These are phyloP conservation scores for Novymonas esmeraldas DNA, from an alignment of 208 protist genomes.

Conservation along the genomic window DNA sequence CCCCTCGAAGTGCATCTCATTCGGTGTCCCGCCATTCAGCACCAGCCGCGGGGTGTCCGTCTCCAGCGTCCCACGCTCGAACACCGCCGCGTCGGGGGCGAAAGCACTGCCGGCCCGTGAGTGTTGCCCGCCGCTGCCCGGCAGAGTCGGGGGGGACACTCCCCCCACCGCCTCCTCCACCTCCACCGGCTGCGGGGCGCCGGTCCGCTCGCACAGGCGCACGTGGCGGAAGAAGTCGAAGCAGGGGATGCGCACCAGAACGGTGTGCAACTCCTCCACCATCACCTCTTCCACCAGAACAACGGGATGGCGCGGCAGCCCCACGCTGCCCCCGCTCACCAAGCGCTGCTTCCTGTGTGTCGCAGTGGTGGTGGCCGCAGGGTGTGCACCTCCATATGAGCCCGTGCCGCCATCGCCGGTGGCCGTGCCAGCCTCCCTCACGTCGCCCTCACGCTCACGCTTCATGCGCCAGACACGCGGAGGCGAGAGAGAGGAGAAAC, in stretches of 20 bases:
- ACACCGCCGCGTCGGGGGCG: constrained; percentile 35
- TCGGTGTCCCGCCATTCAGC: constrained; percentile 35
- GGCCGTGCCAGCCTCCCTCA: too few species aligned
- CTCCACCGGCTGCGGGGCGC: too few species aligned
- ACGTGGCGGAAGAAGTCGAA: constrained; percentile 83
- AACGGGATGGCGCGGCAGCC: constrained; percentile 8
- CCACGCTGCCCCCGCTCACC: constrained; percentile 8
- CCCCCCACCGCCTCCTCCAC: background rate
- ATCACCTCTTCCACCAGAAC: constrained; percentile 57
- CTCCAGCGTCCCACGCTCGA: constrained; percentile 45
- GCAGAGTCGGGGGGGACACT: background rate
- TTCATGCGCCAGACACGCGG: background rate
- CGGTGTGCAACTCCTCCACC: constrained; percentile 36
- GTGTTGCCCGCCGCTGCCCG: background rate
- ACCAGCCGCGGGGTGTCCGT: constrained; percentile 55
- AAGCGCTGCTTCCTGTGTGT: background rate
- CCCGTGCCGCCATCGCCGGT: too few species aligned
- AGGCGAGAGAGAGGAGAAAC: background rate
- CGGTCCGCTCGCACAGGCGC: constrained; percentile 62
- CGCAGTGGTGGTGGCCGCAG: background rate
- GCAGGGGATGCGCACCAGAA: constrained; percentile 81
- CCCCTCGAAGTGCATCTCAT: constrained; percentile 65
- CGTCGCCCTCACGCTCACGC: background rate
- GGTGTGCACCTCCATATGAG: background rate
- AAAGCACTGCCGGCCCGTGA: constrained; percentile 13